Evolutionary conservation across 108 stramenopile genomes (phyloP).

Genomic region (Cyclotella baltica): DNA sequence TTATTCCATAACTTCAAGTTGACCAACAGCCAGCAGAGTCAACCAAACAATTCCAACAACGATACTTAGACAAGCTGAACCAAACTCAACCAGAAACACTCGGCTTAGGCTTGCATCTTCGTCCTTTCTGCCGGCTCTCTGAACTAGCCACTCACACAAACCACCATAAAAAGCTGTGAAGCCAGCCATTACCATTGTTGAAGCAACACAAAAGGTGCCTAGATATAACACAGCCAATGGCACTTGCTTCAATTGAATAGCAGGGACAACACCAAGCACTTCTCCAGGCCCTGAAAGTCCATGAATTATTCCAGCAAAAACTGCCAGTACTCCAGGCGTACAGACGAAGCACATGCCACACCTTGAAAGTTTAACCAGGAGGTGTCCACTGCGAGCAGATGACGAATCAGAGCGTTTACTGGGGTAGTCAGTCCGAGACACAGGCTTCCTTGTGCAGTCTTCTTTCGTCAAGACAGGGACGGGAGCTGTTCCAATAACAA

Average conservation of each 20-base stretch:
- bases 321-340: constrained; percentile 30
- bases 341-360: background rate
- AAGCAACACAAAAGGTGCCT: constrained; percentile 57
- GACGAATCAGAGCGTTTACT: background rate
- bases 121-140: constrained; percentile 3
- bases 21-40: constrained; percentile 60
- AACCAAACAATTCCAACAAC: constrained; percentile 71
- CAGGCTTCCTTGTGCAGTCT: background rate
- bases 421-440: background rate
- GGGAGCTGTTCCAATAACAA: background rate
- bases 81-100: constrained; percentile 62
- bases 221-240: constrained; percentile 57
- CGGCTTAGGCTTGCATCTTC: constrained; percentile 9
- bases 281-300: constrained; percentile 74
- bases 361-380: background rate
- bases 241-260: constrained; percentile 59
- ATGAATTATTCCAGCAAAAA: constrained; percentile 64
- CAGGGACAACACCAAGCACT: constrained; percentile 67
- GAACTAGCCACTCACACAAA: constrained; percentile 3
- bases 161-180: constrained; percentile 59
- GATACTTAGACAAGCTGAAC: constrained; percentile 65
- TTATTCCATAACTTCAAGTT: constrained; percentile 64
- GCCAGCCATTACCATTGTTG: constrained; percentile 66
- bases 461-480: constrained; percentile 1
- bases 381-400: background rate